Evolutionary conservation across 306 rosid species (phyloP).

Genomic region (Oxytropis ochrocephala): DNA sequence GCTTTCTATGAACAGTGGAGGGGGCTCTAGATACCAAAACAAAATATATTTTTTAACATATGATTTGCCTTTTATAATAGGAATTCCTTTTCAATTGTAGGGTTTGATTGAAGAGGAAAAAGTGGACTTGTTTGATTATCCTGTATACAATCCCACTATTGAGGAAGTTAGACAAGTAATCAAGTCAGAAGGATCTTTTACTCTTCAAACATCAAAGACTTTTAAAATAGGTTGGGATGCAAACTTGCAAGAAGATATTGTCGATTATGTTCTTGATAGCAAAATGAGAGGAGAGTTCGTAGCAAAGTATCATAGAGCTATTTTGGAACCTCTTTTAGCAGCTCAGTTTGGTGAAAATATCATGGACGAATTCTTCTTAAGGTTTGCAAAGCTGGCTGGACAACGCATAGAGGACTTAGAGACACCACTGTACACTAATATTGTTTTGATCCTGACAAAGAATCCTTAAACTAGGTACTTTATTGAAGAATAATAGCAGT

Average conservation of each 20-base stretch:
- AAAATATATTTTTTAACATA: not conserved
- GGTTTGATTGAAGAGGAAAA: slow-evolving; percentile 15
- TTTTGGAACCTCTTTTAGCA: slow-evolving; percentile 32
- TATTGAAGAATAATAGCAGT: not conserved
- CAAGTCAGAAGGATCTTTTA: not conserved
- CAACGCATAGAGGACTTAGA: not conserved
- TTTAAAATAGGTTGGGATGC: slow-evolving; percentile 21
- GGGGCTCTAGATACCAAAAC: not conserved
- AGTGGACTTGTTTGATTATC: slow-evolving; percentile 29
- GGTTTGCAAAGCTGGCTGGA: not conserved
- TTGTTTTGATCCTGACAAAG: slow-evolving; percentile 12
- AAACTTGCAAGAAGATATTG: not conserved
- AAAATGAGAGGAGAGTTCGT: not conserved
- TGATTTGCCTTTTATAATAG: not conserved
- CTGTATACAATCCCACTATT: slow-evolving; percentile 21
- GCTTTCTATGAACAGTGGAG: not conserved
- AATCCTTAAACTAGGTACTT: not conserved
- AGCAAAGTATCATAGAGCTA: slow-evolving; percentile 6
- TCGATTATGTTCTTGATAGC: not conserved
- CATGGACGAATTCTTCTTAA: slow-evolving; percentile 31
- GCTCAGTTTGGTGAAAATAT: slow-evolving; percentile 23
- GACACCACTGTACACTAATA: not conserved
- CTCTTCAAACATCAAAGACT: not conserved
- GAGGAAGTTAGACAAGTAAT: slow-evolving; percentile 32
- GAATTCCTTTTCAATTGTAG: not conserved